Conservation (phyloP, 176 grass and related monocot species). For the Triticum urartu region DNA sequence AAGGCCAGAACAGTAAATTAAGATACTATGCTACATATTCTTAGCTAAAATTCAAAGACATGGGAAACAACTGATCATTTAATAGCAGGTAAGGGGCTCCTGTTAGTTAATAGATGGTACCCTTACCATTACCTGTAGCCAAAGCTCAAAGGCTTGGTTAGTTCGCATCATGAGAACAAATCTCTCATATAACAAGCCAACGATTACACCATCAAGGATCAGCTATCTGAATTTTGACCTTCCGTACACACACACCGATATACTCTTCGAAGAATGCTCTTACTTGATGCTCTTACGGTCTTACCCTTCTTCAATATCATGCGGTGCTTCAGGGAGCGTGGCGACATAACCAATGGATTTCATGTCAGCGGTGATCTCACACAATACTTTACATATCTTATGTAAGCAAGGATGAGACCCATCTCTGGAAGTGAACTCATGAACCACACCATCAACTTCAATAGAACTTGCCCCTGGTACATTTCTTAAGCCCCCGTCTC, state of each 20-base stretch:
- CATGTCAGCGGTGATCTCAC: conserved; percentile 49
- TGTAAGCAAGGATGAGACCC: conserved; percentile 72
- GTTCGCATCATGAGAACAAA: conserved; percentile 21
- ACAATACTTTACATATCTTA: conserved; percentile 54
- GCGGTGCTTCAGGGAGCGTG: conserved; percentile 22
- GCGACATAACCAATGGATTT: conserved; percentile 40
- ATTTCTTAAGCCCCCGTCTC: conserved; percentile 60
- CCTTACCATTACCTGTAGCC: conserved; percentile 22
- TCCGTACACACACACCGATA: background rate
- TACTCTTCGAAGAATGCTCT: background rate
- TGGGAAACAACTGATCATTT: conserved; percentile 20
- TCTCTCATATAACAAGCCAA: background rate
- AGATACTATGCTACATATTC: background rate
- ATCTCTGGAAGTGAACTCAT: conserved; percentile 83
- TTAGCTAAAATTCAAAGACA: conserved; percentile 7
- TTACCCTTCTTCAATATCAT: conserved; percentile 47
- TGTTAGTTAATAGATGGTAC: background rate
- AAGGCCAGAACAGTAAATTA: background rate
- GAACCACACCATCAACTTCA: conserved; percentile 66
- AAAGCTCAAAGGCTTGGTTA: background rate
- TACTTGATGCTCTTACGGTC: background rate
- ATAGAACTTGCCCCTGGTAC: conserved; percentile 76
- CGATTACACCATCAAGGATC: background rate
- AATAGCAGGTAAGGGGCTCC: conserved; percentile 4
- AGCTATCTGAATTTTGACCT: conserved; percentile 17